phyloP scores from a whole-genome alignment of 83 land plant genomes.

The Thuja plicata region DNA sequence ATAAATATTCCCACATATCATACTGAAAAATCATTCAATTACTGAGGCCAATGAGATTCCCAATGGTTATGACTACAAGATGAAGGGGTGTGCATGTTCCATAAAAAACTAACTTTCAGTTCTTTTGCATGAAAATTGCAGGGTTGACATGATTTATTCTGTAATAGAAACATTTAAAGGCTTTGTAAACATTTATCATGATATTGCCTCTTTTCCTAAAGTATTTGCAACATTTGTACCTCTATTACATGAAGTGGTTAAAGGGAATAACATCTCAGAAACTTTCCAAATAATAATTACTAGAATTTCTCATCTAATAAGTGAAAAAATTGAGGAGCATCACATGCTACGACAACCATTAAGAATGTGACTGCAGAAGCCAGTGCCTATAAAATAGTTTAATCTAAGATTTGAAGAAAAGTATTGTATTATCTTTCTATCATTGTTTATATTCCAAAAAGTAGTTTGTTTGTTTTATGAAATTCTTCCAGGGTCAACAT shows the following conservation, averaged over 20 bases:
- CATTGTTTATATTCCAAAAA: slow-evolving; percentile 12
- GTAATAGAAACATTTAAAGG: slow-evolving; percentile 60
- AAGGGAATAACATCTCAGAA: slow-evolving; percentile 37
- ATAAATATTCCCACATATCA: background rate
- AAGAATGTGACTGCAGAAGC: slow-evolving; percentile 75
- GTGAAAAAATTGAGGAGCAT: slow-evolving; percentile 46
- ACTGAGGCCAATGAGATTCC: background rate
- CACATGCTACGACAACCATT: slow-evolving; percentile 69
- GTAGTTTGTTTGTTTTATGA: background rate
- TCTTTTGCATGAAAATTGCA: slow-evolving; percentile 25
- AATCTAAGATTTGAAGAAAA: slow-evolving; percentile 93
- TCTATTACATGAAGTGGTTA: slow-evolving; percentile 44
- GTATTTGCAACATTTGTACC: slow-evolving; percentile 65
- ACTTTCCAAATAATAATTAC: slow-evolving; percentile 26
- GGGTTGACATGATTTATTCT: slow-evolving; percentile 55
- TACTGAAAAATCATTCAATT: background rate
- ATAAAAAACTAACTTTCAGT: background rate
- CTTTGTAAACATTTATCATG: slow-evolving; percentile 55
- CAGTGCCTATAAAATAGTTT: slow-evolving; percentile 70
- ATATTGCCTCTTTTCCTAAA: slow-evolving; percentile 73
- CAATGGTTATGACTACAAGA: background rate
- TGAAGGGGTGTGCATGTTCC: background rate
- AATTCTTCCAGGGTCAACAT: background rate
- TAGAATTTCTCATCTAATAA: slow-evolving; percentile 35
- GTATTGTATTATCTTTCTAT: slow-evolving; percentile 43